Evolutionary conservation across 805 yeast genomes (phyloP), one percentile per base, ranked within the genome.

Genomic region (Kluyveromyces lactis): DNA sequence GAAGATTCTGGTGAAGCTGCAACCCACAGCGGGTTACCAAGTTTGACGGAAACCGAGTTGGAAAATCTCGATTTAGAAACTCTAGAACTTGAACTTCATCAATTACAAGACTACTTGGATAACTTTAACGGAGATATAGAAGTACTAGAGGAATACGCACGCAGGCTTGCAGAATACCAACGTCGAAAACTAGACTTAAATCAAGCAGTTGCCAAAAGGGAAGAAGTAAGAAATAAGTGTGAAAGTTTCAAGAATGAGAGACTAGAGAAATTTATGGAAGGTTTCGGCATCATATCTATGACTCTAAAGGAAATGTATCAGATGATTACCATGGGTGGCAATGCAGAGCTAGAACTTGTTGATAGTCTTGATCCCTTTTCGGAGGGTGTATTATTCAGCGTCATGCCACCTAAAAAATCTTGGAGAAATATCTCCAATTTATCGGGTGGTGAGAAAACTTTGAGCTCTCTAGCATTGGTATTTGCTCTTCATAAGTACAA

Each of bases 261-360:
- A 39, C 68, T 83, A 39, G 87, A 80, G 45, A 97, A 92, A 59
- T 92, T 92, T 55, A 87, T 87, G 95, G 77, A 75, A 45, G 98
- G 99, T 0, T 92, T 94, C 65, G 75, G 79, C 48, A 71, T 78
- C 16, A 92, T 92, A 21, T 86, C 97, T 1, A 68, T 79, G 57
- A 84, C 95, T 5, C 71, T 92, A 47, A 92, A 90, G 58, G 96
- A 86, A 52, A 89, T 92, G 97, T 92, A 92, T 54, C 95, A 89
- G 55, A 85, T 92, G 94, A 92, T 92, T 44, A 92, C 98, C 1
- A 87, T 90, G 94, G 98, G 98, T 19, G 99, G 99, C 26, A 92
- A 90, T 66, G 99, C 99, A 0, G 98, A 92, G 59, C 69, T 92
- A 26, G 99, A 92, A 59, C 71, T 90, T 33, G 97, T 87, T 15